A percentile compares a stretch with the other conserved stretches of the same genome.
phyloP scores from a whole-genome alignment of 169 alveolate species.

The Plasmodium berghei region DNA sequence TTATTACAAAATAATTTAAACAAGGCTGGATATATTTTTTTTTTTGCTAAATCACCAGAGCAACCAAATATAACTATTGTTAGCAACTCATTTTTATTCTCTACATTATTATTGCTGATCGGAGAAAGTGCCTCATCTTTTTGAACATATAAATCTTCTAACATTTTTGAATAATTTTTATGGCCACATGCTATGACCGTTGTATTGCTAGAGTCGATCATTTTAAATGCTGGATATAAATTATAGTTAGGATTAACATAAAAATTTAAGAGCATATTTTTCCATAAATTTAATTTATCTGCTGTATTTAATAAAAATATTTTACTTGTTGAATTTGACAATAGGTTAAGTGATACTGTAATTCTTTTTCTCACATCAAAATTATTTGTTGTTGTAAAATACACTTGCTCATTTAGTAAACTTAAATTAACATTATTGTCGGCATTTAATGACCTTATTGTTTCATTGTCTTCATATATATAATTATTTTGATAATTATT shows the following conservation, averaged over 20 bases:
- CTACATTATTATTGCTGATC: constrained; percentile 4
- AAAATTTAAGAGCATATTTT: constrained; percentile 51
- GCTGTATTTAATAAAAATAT: constrained; percentile 75
- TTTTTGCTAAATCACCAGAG: constrained; percentile 84
- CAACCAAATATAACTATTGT: constrained; percentile 80
- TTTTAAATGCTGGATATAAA: constrained; percentile 55
- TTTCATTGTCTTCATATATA: constrained; percentile 34
- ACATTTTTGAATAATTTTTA: constrained; percentile 36
- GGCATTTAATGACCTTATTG: background rate
- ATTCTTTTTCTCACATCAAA: constrained; percentile 80
- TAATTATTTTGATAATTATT: constrained; percentile 56
- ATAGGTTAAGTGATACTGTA: constrained; percentile 77
- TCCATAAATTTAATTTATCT: constrained; percentile 80
- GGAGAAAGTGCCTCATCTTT: constrained; percentile 14
- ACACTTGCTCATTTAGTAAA: constrained; percentile 48
- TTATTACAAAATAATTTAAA: constrained; percentile 83
- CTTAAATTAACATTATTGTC: constrained; percentile 36
- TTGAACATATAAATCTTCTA: constrained; percentile 70
- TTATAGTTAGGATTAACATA: constrained; percentile 40
- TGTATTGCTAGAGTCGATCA: constrained; percentile 40
- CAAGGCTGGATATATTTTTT: constrained; percentile 82
- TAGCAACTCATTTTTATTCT: constrained; percentile 46
- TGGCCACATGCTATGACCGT: constrained; percentile 64
- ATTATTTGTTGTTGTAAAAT: constrained; percentile 74
- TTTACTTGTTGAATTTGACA: constrained; percentile 78